Conservation (phyloP, 352 stramenopile genomes). For the Globisporangium parvum region DNA sequence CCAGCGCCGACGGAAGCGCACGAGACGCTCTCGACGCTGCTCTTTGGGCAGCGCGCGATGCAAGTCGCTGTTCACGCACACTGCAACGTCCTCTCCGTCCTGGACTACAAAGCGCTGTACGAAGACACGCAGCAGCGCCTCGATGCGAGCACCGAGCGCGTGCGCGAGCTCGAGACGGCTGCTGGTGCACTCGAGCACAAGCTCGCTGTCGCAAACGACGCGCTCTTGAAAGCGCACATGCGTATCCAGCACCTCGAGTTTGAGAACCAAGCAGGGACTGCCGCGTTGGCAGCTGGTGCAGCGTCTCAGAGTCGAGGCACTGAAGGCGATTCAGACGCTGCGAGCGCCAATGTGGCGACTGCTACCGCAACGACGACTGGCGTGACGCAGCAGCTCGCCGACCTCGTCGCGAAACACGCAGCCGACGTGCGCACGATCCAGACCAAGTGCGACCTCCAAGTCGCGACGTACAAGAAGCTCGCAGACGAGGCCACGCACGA, state of each 20-base stretch:
- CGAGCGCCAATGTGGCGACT: background rate
- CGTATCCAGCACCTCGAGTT: conserved; percentile 64
- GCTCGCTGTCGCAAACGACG: conserved; percentile 25
- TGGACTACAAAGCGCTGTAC: conserved; percentile 66
- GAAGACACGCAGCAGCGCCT: conserved; percentile 48
- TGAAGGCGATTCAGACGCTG: background rate
- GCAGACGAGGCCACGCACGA: conserved; percentile 53
- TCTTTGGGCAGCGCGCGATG: conserved; percentile 75
- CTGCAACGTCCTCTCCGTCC: conserved; percentile 50
- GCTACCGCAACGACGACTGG: background rate
- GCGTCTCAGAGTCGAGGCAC: conserved; percentile 6
- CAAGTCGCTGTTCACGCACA: conserved; percentile 55
- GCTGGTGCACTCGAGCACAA: conserved; percentile 14
- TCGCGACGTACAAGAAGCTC: conserved; percentile 59
- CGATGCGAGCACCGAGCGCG: conserved; percentile 32
- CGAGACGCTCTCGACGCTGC: conserved; percentile 61
- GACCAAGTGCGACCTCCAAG: conserved; percentile 43
- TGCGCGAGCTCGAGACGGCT: conserved; percentile 9
- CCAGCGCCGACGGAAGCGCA: conserved; percentile 33
- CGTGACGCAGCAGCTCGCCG: conserved; percentile 22
- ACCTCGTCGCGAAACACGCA: conserved; percentile 35
- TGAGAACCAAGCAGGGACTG: conserved; percentile 38
- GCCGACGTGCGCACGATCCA: conserved; percentile 39
- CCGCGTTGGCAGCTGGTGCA: conserved; percentile 1
- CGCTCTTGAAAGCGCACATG: conserved; percentile 48